Evolutionary conservation across 495 filamentous ascomycete species (phyloP).

Genomic region (Aspergillus sparsus): DNA sequence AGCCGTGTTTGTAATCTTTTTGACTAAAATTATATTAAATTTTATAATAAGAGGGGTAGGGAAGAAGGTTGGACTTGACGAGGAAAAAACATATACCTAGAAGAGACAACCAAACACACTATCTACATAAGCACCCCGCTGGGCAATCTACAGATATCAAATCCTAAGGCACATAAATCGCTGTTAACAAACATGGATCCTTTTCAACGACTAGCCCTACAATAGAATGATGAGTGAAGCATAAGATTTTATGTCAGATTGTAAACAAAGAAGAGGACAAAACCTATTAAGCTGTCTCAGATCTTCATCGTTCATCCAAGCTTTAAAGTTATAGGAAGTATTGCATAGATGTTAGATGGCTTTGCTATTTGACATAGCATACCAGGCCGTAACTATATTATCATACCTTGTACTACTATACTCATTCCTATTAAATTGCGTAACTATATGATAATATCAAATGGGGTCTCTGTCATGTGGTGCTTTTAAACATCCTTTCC

Average conservation of each 20-base stretch:
- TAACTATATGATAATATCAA: not conserved
- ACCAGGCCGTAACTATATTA: not conserved
- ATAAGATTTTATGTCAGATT: no score
- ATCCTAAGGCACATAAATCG: no score
- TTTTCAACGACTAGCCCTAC: no score
- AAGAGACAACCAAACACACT: no score
- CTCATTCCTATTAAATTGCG: not conserved
- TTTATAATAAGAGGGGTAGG: not conserved
- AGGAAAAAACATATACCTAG: not conserved
- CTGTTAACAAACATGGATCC: no score
- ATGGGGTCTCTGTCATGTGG: not conserved
- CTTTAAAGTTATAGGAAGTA: not conserved
- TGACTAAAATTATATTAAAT: not conserved
- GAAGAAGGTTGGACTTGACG: not conserved
- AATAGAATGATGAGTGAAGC: no score
- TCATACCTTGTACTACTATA: not conserved
- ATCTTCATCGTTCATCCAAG: not conserved
- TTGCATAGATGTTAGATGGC: not conserved
- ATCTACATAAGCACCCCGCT: no score
- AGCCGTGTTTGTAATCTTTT: not conserved
- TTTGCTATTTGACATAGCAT: not conserved
- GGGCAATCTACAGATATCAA: no score
- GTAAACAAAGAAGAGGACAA: not conserved
- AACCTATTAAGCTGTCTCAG: not conserved
- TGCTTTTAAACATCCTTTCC: not conserved